A percentile compares a stretch with the other conserved stretches of the same genome.
Evolutionary conservation across 306 rosid species (phyloP).

Genomic region (Boehmeria nivea): DNA sequence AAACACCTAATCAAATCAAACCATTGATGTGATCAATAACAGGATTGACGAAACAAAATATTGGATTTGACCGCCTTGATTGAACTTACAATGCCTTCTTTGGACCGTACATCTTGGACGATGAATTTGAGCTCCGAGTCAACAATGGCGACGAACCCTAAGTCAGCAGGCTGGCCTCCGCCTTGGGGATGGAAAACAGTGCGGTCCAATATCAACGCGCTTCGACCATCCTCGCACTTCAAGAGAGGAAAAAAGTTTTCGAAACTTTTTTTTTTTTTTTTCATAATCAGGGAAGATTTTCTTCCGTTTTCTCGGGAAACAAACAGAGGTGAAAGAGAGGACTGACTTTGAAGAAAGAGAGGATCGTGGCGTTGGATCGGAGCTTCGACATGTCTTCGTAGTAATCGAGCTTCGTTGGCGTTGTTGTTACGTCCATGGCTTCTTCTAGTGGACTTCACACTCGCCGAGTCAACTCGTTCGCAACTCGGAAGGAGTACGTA

Average conservation of each 20-base stretch:
- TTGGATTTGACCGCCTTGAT: background rate
- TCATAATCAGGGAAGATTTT: too few relatives aligned
- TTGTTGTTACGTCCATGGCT: conserved; percentile 43
- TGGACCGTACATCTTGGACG: conserved; percentile 62
- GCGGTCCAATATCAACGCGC: conserved; percentile 52
- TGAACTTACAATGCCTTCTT: conserved; percentile 51
- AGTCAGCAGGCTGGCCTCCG: conserved; percentile 77
- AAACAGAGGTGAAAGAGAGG: conserved; percentile 4
- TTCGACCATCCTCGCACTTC: conserved; percentile 60
- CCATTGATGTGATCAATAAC: background rate
- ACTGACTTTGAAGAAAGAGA: conserved; percentile 41
- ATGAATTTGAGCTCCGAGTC: conserved; percentile 40
- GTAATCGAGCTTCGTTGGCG: conserved; percentile 60
- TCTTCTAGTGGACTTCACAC: background rate
- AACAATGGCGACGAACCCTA: conserved; percentile 37
- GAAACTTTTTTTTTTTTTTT: background rate
- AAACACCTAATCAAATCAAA: conserved; percentile 44
- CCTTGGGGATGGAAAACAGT: conserved; percentile 83
- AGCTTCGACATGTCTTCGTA: conserved; percentile 56
- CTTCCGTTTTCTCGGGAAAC: conserved; percentile 18
- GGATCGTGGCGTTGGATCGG: conserved; percentile 42
- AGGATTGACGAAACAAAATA: background rate
- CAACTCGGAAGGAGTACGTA: background rate
- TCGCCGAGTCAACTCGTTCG: conserved; percentile 1
- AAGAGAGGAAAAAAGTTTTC: background rate